These are phyloP conservation scores for Artemisia annua DNA, from an alignment of 129 eudicot genomes.

Conservation along the genomic window DNA sequence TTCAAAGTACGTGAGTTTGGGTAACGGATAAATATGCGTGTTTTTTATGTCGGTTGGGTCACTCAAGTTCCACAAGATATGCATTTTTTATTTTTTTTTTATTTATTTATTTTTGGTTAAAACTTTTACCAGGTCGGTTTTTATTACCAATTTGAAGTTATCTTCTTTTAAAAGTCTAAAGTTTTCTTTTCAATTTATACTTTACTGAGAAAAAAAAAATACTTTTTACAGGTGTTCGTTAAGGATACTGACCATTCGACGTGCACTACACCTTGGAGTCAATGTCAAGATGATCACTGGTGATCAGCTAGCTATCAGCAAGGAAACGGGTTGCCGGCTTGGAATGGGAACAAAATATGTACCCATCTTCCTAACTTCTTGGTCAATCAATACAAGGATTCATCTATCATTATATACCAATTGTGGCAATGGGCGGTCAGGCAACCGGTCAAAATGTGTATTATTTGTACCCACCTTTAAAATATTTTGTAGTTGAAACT, in stretches of 20 bases:
- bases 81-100: too few relatives aligned
- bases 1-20: too few relatives aligned
- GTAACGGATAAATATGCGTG: too few relatives aligned
- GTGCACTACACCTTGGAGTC: conserved; percentile 81
- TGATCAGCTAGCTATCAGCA: conserved; percentile 88
- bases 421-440: conserved; percentile 7
- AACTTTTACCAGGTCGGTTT: too few relatives aligned
- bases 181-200: too few relatives aligned
- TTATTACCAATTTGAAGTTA: too few relatives aligned
- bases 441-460: not conserved
- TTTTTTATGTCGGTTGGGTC: too few relatives aligned
- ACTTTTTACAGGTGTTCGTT: too few relatives aligned
- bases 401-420: conserved; percentile 51
- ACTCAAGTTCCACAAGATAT: too few relatives aligned
- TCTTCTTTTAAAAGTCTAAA: too few relatives aligned
- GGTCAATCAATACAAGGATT: conserved; percentile 65
- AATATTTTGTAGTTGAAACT: not conserved
- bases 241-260: conserved; percentile 50
- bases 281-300: conserved; percentile 96
- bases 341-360: conserved; percentile 96
- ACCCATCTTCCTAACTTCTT: conserved; percentile 87
- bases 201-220: too few relatives aligned
- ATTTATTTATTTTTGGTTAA: too few relatives aligned
- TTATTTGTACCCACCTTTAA: not conserved
- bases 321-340: conserved; percentile 88